Conservation (phyloP, 352 stramenopile species). For the Phytophthora lateralis region DNA sequence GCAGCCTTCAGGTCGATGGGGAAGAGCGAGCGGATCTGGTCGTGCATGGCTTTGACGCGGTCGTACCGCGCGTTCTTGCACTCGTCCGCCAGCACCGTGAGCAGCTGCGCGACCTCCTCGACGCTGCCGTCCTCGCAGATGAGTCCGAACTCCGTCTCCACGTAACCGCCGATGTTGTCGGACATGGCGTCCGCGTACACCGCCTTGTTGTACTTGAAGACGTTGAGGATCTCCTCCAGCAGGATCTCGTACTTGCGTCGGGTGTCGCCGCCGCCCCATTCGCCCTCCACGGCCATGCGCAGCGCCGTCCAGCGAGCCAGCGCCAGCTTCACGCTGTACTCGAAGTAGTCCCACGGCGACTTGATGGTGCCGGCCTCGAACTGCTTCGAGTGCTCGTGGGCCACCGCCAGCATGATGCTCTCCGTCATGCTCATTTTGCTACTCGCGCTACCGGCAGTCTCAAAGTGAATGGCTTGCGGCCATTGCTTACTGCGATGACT, state of each 20-base stretch:
- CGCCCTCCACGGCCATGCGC: slow-evolving; percentile 83
- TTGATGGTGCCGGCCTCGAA: slow-evolving; percentile 64
- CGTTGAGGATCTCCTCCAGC: slow-evolving; percentile 74
- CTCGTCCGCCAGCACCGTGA: slow-evolving; percentile 72
- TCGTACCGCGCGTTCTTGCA: slow-evolving; percentile 81
- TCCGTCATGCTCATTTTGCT: slow-evolving; percentile 45
- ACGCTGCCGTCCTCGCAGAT: slow-evolving; percentile 82
- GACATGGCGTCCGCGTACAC: slow-evolving; percentile 73
- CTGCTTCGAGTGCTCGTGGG: slow-evolving; percentile 57
- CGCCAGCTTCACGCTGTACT: slow-evolving; percentile 82
- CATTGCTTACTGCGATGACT: slow-evolving; percentile 13
- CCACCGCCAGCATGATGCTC: slow-evolving; percentile 58
- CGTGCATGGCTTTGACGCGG: slow-evolving; percentile 70
- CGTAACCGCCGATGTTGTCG: slow-evolving; percentile 73
- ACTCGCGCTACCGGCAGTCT: neutral
- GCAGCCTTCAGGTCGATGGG: slow-evolving; percentile 82
- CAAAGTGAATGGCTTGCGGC: slow-evolving; percentile 10
- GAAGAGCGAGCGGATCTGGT: slow-evolving; percentile 73
- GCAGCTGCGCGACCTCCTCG: slow-evolving; percentile 69
- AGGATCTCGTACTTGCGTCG: slow-evolving; percentile 84
- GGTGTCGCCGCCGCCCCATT: slow-evolving; percentile 84
- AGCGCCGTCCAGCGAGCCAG: slow-evolving; percentile 82
- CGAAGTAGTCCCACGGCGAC: slow-evolving; percentile 84
- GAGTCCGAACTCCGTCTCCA: slow-evolving; percentile 78
- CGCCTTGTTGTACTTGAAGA: slow-evolving; percentile 83